Evolutionary conservation across 768 basidiomycete genomes (phyloP), one percentile per base, ranked within the genome.

Genomic region (Albatrellus ellisii): DNA sequence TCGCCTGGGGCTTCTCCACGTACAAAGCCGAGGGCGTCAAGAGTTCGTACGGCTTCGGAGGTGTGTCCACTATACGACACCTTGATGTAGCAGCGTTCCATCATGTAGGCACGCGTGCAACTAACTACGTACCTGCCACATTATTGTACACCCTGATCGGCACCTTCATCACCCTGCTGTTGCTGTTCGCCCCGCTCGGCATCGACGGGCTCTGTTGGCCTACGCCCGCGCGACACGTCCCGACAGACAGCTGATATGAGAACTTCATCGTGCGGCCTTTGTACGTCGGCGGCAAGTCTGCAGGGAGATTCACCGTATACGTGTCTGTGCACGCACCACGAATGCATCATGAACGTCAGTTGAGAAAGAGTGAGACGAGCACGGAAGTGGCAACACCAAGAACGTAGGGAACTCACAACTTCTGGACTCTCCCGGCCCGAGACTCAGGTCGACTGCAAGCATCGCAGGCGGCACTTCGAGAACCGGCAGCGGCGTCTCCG

Each of bases 141-240:
- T 91, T 68, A 44, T 88, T 91, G 62, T 95, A 97, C 4, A 98
- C 68, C 18, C 90, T 66, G 34, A 99, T 80, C 0, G 94, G 94
- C 1, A 98, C 82, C 39, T 83, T 85, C 81, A 94, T 87, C 2
- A 91, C 73, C 26, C 77, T 64, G 59, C 85, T 83, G 43, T 67
- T 65, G 52, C 73, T 75, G 48, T 66, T 71, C 26, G 59, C 64
- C 10, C 50, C 31, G 44, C 61, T 52, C 39, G 59, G 53, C 27
- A 56, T 57, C 39, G 50, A 42, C 51, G 52, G 50, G 4, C 34
- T 21, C 34, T 14, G n/a, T n/a, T n/a, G n/a, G 34, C 22, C 22
- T 21, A 21, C 34, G 7, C 34, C 34, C 27, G 81, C 75, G 10
- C 86, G 72, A 59, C 83, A 92, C 0, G 86, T 79, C 1, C 91